These are phyloP conservation scores for Adansonia rubrostipa DNA, from an alignment of 441 rosid species.

Conservation along the genomic window DNA sequence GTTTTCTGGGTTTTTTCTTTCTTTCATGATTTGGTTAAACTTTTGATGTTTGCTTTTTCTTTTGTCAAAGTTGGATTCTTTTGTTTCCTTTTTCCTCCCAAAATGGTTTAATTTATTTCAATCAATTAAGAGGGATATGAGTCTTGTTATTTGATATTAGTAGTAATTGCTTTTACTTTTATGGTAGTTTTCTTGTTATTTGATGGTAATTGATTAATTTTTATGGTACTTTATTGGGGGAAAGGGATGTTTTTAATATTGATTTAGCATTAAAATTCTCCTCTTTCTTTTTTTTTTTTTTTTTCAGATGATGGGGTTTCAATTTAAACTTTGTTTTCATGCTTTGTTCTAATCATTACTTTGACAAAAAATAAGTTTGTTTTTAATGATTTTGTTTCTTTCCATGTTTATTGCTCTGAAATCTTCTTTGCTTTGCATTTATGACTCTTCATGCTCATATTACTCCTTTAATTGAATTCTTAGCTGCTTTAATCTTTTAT, in stretches of 20 bases:
- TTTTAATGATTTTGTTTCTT: conserved; percentile 41
- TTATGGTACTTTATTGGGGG: neutral
- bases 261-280: neutral
- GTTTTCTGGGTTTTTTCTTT: conserved; percentile 17
- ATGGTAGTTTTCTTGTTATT: neutral
- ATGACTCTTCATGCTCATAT: conserved; percentile 22
- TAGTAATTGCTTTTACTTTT: neutral
- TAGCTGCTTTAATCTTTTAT: conserved; percentile 4
- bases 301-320: neutral
- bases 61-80: conserved; percentile 25
- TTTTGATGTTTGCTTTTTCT: conserved; percentile 35
- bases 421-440: conserved; percentile 16
- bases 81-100: neutral
- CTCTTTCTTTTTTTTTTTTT: neutral
- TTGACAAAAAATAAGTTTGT: conserved; percentile 25
- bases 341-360: conserved; percentile 33
- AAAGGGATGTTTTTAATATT: neutral
- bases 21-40: conserved; percentile 17
- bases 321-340: conserved; percentile 12
- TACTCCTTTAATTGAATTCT: conserved; percentile 22
- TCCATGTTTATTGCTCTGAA: conserved; percentile 33
- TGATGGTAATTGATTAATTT: neutral
- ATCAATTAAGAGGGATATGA: conserved; percentile 8
- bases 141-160: neutral
- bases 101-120: conserved; percentile 20